Percentiles rank a stretch among this genome's conserved stretches.
These are phyloP conservation scores for Penicillium riverlandense DNA, from an alignment of 495 filamentous ascomycete species.

Conservation along the genomic window DNA sequence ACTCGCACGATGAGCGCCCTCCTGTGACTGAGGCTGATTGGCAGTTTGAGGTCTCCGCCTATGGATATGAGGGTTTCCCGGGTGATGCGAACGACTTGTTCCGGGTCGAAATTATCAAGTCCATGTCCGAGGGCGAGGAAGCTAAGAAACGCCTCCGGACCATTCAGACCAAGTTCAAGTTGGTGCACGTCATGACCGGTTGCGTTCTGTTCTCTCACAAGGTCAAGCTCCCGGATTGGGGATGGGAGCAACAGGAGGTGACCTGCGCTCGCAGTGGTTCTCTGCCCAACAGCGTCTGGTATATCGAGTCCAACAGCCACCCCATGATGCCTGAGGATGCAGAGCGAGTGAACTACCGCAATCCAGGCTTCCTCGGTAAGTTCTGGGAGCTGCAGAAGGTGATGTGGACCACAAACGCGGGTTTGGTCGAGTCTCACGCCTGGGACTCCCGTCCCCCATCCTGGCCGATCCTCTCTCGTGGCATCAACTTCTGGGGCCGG, in stretches of 20 bases:
- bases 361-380: conserved; percentile 95
- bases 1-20: conserved; percentile 97
- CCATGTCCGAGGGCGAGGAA: conserved; percentile 69
- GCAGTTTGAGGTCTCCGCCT: conserved; percentile 97
- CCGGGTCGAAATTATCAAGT: conserved; percentile 89
- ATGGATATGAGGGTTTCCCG: conserved; percentile 93
- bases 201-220: conserved; percentile 97
- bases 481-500: conserved; percentile 99
- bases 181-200: conserved; percentile 94
- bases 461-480: conserved; percentile 88
- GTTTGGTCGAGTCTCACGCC: conserved; percentile 89
- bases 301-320: conserved; percentile 84
- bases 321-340: conserved; percentile 62
- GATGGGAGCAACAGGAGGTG: conserved; percentile 94
- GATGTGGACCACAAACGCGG: conserved; percentile 98
- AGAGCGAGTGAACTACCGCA: conserved; percentile 90
- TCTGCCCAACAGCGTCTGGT: conserved; percentile 94
- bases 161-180: conserved; percentile 92
- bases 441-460: conserved; percentile 95
- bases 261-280: conserved; percentile 92
- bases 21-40: conserved; percentile 95
- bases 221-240: conserved; percentile 97
- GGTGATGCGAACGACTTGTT: conserved; percentile 96
- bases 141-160: conserved; percentile 84
- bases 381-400: conserved; percentile 99